These are phyloP conservation scores for Pluteus cervinus DNA, from an alignment of 768 basidiomycete species.

Conservation along the genomic window DNA sequence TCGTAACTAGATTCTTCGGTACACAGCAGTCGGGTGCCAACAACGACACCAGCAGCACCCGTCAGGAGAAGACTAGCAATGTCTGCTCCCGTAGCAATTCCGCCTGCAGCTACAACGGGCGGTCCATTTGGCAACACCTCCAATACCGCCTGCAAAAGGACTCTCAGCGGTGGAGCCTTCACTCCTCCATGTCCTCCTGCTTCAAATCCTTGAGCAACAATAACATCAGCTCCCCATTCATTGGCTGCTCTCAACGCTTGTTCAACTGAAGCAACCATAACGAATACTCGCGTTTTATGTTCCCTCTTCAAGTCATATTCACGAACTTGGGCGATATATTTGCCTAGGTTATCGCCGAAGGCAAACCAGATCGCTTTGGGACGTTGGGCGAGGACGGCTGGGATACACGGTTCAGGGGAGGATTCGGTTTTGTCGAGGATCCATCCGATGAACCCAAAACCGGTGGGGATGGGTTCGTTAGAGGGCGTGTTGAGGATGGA, in stretches of 20 bases:
- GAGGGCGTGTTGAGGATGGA: conserved; percentile 27
- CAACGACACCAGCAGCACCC: conserved; percentile 61
- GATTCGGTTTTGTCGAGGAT: conserved; percentile 47
- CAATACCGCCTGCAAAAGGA: conserved; percentile 52
- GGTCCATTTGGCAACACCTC: conserved; percentile 36
- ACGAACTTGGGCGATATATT: conserved; percentile 60
- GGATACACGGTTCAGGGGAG: conserved; percentile 35
- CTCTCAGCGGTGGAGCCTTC: conserved; percentile 52
- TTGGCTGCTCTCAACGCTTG: conserved; percentile 55
- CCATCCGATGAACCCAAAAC: conserved; percentile 75
- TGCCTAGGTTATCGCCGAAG: conserved; percentile 51
- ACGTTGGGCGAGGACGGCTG: conserved; percentile 43
- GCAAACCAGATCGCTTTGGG: conserved; percentile 72
- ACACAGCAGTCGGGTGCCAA: conserved; percentile 73
- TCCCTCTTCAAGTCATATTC: no score
- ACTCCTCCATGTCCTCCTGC: conserved; percentile 71
- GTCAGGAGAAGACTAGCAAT: conserved; percentile 58
- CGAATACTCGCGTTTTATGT: conserved; percentile 55
- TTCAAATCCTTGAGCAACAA: conserved; percentile 81
- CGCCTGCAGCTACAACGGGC: conserved; percentile 70
- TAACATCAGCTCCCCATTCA: conserved; percentile 65
- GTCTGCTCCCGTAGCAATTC: conserved; percentile 58
- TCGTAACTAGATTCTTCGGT: conserved; percentile 60
- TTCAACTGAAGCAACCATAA: conserved; percentile 55
- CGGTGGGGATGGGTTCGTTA: conserved; percentile 45